A percentile compares a stretch with the other conserved stretches of the same genome.
These are phyloP conservation scores for Paraphaeosphaeria minitans DNA, from an alignment of 2,329 filamentous ascomycete genomes.

Conservation along the genomic window DNA sequence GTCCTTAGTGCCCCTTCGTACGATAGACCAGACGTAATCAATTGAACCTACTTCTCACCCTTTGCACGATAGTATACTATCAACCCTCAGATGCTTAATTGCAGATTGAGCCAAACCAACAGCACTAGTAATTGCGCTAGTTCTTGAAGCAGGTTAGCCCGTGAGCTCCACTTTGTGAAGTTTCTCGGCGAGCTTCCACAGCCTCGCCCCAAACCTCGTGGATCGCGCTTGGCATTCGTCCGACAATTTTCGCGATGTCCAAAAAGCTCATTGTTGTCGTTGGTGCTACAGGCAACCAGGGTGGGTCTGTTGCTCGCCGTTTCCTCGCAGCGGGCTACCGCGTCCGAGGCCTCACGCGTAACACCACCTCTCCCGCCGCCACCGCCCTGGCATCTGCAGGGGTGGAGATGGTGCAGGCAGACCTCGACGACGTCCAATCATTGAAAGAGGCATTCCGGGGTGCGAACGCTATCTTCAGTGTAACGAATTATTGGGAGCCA, in stretches of 20 bases:
- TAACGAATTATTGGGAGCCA: constrained; percentile 42
- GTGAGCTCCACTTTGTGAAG: background rate
- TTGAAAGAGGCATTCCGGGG: constrained; percentile 45
- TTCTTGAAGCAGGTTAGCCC: background rate
- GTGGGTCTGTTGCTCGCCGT: constrained; percentile 26
- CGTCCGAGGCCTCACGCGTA: constrained; percentile 56
- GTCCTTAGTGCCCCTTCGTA: too few species aligned
- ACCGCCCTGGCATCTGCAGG: constrained; percentile 35
- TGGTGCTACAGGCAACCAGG: constrained; percentile 37
- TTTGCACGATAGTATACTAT: too few species aligned
- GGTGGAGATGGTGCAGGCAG: constrained; percentile 46
- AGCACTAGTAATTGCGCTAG: background rate
- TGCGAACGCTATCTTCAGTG: constrained; percentile 47
- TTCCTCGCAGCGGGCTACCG: constrained; percentile 56
- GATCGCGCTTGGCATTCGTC: background rate
- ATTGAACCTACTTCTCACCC: too few species aligned
- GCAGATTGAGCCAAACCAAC: too few species aligned
- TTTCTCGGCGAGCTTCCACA: background rate
- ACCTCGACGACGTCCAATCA: constrained; percentile 40
- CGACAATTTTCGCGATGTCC: background rate
- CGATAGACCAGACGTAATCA: too few species aligned
- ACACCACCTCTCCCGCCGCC: constrained; percentile 20
- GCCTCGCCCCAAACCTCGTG: background rate
- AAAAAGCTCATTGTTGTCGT: constrained; percentile 33
- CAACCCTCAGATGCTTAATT: too few species aligned